Evolutionary conservation across 192 early-diverging fungal genomes (phyloP).

Genomic region (Spizellomyces sp.): DNA sequence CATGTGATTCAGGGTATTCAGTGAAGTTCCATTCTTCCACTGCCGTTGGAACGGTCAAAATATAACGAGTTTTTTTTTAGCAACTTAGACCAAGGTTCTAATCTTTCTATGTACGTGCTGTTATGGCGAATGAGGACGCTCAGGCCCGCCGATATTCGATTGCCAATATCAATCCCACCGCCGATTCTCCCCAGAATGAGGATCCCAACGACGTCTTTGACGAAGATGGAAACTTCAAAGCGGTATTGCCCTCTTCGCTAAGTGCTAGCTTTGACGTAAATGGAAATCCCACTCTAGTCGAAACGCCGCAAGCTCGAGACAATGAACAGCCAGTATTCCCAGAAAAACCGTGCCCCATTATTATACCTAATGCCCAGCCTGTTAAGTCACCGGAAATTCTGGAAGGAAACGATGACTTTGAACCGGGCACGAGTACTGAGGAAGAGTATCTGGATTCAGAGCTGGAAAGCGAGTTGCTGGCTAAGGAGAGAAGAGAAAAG

Average conservation of each 20-base stretch:
- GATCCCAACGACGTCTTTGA: constrained; percentile 23
- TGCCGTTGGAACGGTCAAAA: no score
- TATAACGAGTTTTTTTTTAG: no score
- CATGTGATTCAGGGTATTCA: no score
- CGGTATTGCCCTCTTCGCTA: constrained; percentile 7
- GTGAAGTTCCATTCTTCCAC: no score
- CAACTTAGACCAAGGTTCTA: no score
- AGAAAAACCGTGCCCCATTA: neutral
- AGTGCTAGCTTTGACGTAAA: constrained; percentile 9
- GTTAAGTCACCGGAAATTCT: neutral
- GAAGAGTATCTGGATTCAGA: constrained; percentile 30
- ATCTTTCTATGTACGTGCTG: no score
- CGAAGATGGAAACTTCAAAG: constrained; percentile 27
- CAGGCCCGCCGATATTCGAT: neutral
- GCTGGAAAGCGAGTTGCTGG: constrained; percentile 26
- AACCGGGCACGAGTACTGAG: constrained; percentile 23
- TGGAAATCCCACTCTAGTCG: constrained; percentile 19
- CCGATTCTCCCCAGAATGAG: neutral
- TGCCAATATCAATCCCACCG: neutral
- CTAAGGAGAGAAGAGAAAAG: constrained; percentile 12
- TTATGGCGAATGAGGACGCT: neutral
- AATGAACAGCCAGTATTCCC: neutral
- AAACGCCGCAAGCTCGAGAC: neutral
- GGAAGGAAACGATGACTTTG: constrained; percentile 10
- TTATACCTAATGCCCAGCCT: neutral